A percentile compares a stretch with the other conserved stretches of the same genome.
Evolutionary conservation across 768 basidiomycete genomes (phyloP).

Genomic region (Kwoniella newhampshirensis): DNA sequence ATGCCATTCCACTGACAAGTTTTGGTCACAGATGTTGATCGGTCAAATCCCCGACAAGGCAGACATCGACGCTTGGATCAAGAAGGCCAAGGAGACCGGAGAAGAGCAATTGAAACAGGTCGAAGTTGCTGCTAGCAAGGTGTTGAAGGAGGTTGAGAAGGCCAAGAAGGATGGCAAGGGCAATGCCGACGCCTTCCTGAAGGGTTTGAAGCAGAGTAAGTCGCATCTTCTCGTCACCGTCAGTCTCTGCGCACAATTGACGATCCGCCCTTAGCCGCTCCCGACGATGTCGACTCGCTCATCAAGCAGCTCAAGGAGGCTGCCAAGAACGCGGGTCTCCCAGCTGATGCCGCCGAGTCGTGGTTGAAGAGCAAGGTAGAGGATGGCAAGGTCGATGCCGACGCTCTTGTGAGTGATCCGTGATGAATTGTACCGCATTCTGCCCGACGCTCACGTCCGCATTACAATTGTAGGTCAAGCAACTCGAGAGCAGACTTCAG

Average conservation of each 20-base stretch:
- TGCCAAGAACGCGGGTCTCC: constrained; percentile 51
- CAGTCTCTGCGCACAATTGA: not conserved
- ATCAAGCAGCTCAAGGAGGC: constrained; percentile 49
- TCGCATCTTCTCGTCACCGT: not conserved
- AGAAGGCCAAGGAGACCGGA: constrained; percentile 47
- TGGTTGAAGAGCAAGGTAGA: constrained; percentile 46
- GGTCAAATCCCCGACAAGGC: constrained; percentile 38
- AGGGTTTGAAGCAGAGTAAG: constrained; percentile 48
- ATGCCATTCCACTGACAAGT: too few relatives aligned
- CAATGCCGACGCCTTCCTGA: constrained; percentile 44
- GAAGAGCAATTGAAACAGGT: constrained; percentile 47
- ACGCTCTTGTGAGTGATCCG: constrained; percentile 28
- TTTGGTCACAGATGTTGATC: constrained; percentile 32
- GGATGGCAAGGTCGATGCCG: constrained; percentile 48
- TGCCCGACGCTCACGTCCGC: not conserved
- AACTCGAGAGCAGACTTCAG: constrained; percentile 35
- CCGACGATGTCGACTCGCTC: constrained; percentile 49
- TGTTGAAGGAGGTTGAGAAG: constrained; percentile 44
- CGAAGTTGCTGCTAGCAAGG: constrained; percentile 45
- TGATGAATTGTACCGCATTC: not conserved
- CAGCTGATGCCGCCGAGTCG: constrained; percentile 44
- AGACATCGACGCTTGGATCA: constrained; percentile 40
- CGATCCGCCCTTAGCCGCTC: constrained; percentile 32
- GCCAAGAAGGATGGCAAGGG: constrained; percentile 51
- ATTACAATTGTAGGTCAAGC: constrained; percentile 31